Percentiles rank a stretch among this genome's conserved stretches.
phyloP scores from a whole-genome alignment of 108 stramenopile species.

The Skeletonema menzelii region DNA sequence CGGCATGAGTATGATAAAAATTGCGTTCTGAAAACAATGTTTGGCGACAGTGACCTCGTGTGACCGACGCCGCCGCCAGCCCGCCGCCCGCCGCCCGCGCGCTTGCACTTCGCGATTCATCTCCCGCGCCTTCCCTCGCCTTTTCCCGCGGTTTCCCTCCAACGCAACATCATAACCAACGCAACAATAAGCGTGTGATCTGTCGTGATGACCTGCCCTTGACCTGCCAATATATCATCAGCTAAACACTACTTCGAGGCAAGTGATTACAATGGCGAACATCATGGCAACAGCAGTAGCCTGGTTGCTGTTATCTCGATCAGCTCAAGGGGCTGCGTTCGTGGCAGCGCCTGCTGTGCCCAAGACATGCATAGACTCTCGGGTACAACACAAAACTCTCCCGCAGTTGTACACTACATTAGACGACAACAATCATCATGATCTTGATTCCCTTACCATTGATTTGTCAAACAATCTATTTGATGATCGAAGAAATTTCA shows the following conservation, averaged over 20 bases:
- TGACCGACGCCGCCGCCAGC: too few relatives aligned
- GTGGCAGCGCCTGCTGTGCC: neutral
- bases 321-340: neutral
- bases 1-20: too few relatives aligned
- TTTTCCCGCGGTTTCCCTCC: too few relatives aligned
- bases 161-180: too few relatives aligned
- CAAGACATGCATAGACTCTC: neutral
- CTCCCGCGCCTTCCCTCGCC: too few relatives aligned
- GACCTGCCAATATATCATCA: too few relatives aligned
- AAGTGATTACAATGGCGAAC: neutral
- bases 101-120: too few relatives aligned
- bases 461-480: neutral
- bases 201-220: too few relatives aligned
- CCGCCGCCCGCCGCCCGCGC: too few relatives aligned
- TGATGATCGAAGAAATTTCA: constrained; percentile 2
- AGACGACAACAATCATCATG: neutral
- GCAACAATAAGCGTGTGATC: too few relatives aligned
- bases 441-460: neutral
- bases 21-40: too few relatives aligned
- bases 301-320: neutral
- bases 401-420: neutral
- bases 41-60: too few relatives aligned
- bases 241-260: neutral
- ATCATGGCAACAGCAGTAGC: neutral
- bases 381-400: neutral